Conservation (phyloP, 2,329 filamentous ascomycete genomes). For the Calonectria multiphialidica region DNA sequence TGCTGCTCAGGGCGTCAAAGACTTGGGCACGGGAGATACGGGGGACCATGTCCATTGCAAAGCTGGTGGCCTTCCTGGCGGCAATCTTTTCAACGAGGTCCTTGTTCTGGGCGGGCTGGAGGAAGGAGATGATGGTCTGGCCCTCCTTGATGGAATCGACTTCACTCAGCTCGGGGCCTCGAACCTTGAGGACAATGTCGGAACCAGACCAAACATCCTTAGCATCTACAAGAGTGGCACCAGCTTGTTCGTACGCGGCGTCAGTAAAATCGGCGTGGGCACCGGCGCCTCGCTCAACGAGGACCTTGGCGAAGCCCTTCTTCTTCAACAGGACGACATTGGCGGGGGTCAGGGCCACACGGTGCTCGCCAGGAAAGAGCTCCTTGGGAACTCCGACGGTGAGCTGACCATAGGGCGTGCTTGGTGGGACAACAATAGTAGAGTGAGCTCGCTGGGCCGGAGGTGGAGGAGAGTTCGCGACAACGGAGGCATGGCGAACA, state of each 20-base stretch:
- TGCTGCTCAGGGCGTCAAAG: constrained; percentile 90
- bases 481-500: constrained; percentile 52
- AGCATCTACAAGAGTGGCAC: constrained; percentile 80
- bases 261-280: constrained; percentile 82
- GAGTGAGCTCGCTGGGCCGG: constrained; percentile 51
- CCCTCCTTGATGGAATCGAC: constrained; percentile 75
- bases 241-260: constrained; percentile 80
- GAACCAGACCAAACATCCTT: constrained; percentile 78
- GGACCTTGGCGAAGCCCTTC: constrained; percentile 83
- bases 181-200: constrained; percentile 88
- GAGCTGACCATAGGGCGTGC: constrained; percentile 76
- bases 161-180: constrained; percentile 78
- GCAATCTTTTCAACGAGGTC: constrained; percentile 80
- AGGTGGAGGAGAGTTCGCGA: constrained; percentile 37
- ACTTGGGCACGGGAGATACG: constrained; percentile 90
- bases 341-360: constrained; percentile 86
- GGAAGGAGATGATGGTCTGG: constrained; percentile 83
- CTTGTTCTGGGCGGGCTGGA: constrained; percentile 87
- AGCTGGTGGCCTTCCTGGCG: constrained; percentile 77
- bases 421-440: constrained; percentile 54
- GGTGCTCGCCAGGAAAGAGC: constrained; percentile 81
- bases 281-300: constrained; percentile 87
- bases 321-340: constrained; percentile 87
- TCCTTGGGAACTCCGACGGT: constrained; percentile 85
- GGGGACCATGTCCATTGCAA: constrained; percentile 95